Evolutionary conservation across 1,284 basidiomycete species (phyloP).

Genomic region (Apiotrichum akiyoshidainum): DNA sequence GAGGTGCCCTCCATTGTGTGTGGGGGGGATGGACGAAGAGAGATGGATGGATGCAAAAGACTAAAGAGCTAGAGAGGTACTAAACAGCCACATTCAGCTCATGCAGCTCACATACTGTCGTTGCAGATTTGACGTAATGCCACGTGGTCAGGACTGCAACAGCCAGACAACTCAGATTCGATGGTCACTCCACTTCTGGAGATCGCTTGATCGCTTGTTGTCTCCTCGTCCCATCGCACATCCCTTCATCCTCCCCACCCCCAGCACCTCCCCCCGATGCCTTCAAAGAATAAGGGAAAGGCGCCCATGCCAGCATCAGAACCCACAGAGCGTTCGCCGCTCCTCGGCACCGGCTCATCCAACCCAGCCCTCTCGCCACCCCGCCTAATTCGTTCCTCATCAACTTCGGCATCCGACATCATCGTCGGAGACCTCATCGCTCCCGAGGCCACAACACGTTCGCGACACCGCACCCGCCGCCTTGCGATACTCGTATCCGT

Average conservation of each 20-base stretch:
- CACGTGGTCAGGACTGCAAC: not conserved
- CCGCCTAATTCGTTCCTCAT: not conserved
- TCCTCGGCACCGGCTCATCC: slow-evolving; percentile 11
- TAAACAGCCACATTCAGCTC: too few relatives aligned
- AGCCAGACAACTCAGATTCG: too few relatives aligned
- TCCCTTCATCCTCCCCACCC: not conserved
- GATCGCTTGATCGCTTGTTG: too few relatives aligned
- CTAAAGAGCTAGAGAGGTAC: too few relatives aligned
- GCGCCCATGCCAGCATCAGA: slow-evolving; percentile 10
- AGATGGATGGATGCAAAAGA: too few relatives aligned
- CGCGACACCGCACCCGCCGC: not conserved
- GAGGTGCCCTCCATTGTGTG: too few relatives aligned
- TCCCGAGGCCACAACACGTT: not conserved
- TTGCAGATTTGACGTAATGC: too few relatives aligned
- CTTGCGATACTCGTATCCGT: slow-evolving; percentile 23
- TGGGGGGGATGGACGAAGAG: too few relatives aligned
- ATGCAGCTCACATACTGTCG: too few relatives aligned
- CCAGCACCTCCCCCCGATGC: slow-evolving; percentile 3
- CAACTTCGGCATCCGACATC: not conserved
- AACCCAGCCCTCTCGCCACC: not conserved
- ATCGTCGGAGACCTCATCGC: slow-evolving; percentile 1
- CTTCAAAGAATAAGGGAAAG: slow-evolving; percentile 16
- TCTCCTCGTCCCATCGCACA: not conserved
- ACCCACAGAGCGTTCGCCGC: slow-evolving; percentile 18
- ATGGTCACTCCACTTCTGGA: too few relatives aligned